phyloP scores from a whole-genome alignment of 164 flowering plant genomes.

The Vitis vinifera region DNA sequence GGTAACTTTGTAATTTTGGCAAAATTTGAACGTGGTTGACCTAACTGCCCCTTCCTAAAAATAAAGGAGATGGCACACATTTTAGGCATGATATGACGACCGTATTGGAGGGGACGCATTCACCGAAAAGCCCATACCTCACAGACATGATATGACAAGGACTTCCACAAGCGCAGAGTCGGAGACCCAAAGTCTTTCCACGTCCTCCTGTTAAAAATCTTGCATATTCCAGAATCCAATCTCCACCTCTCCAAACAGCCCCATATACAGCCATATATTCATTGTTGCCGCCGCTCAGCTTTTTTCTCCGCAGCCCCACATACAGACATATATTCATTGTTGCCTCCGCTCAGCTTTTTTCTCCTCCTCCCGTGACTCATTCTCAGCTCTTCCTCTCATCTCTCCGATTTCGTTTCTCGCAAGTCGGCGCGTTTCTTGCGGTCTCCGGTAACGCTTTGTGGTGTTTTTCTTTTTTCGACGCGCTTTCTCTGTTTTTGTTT shows the following conservation, averaged over 20 bases:
- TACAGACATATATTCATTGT: neutral
- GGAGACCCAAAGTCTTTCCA: neutral
- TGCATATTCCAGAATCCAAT: constrained; percentile 45
- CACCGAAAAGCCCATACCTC: no score
- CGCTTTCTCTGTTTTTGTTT: neutral
- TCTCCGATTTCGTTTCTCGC: no score
- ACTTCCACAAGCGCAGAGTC: no score
- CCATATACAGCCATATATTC: neutral
- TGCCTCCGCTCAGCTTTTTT: neutral
- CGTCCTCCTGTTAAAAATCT: neutral
- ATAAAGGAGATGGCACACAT: no score
- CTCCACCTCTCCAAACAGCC: constrained; percentile 14
- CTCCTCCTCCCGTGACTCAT: neutral
- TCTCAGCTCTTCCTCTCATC: neutral
- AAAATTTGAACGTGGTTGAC: no score
- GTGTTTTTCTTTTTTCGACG: neutral
- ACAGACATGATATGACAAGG: no score
- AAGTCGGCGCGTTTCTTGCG: constrained; percentile 5
- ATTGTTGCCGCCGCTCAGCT: neutral
- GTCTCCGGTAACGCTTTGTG: constrained; percentile 10
- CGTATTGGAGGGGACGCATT: no score
- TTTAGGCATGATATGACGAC: no score
- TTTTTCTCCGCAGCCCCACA: neutral
- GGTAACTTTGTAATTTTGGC: no score
- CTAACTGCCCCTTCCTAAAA: no score